Evolutionary conservation across 2,329 filamentous ascomycete genomes (phyloP).

Genomic region (Pyrenochaeta sp.): DNA sequence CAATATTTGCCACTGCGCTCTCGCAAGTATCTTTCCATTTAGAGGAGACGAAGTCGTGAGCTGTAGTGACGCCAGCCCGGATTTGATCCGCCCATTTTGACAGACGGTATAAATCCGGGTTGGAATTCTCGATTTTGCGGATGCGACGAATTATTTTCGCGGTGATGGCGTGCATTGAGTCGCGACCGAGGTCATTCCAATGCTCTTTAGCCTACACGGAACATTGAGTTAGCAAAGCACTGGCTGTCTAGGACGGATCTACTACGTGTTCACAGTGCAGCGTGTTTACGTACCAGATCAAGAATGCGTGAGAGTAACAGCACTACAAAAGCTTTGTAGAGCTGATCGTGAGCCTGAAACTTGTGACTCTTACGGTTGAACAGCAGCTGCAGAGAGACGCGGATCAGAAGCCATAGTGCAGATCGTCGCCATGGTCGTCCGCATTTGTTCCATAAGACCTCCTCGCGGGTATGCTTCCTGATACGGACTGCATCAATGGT

Average conservation of each 20-base stretch:
- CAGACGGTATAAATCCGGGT: conserved; percentile 7
- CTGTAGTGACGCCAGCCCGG: conserved; percentile 2
- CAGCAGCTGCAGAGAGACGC: conserved; percentile 58
- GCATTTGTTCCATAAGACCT: conserved; percentile 57
- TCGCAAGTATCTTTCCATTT: conserved; percentile 17
- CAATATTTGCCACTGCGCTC: conserved; percentile 6
- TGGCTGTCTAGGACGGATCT: no score
- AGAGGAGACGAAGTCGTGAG: conserved; percentile 17
- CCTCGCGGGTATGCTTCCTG: conserved; percentile 64
- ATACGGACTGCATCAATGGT: conserved; percentile 41
- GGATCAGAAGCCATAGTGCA: conserved; percentile 64
- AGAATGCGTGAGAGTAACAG: conserved; percentile 58
- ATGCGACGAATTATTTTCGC: conserved; percentile 34
- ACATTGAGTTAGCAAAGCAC: no score
- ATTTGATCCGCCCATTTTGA: conserved; percentile 12
- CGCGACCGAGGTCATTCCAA: conserved; percentile 12
- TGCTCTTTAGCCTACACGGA: background rate
- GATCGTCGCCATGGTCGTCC: conserved; percentile 61
- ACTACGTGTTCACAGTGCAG: conserved; percentile 25
- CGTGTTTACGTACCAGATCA: conserved; percentile 16
- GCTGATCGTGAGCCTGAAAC: background rate
- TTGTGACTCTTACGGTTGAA: conserved; percentile 33
- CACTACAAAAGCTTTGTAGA: conserved; percentile 63
- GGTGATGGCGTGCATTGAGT: conserved; percentile 19
- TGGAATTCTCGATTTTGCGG: conserved; percentile 29